Percentiles rank a stretch among this genome's conserved stretches.
These are phyloP conservation scores for Gyrodon lividus DNA, from an alignment of 768 basidiomycete genomes.

Conservation along the genomic window DNA sequence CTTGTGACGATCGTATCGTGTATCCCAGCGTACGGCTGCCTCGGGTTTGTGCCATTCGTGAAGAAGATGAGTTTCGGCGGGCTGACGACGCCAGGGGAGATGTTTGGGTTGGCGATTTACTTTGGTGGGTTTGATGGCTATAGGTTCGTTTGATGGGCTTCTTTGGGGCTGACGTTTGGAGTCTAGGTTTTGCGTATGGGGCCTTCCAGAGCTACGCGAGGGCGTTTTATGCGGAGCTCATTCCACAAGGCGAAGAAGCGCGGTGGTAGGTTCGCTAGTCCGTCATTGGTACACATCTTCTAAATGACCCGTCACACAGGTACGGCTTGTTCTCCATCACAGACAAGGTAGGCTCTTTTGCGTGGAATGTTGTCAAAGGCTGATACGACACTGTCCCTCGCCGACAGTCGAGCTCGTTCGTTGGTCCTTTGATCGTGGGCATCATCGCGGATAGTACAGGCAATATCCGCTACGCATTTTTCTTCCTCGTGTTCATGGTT, in stretches of 20 bases:
- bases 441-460: slow-evolving; percentile 85
- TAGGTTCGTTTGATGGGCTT: background rate
- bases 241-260: slow-evolving; percentile 87
- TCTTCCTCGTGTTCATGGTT: slow-evolving; percentile 82
- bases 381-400: slow-evolving; percentile 2
- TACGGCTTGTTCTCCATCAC: slow-evolving; percentile 88
- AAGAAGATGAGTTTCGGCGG: slow-evolving; percentile 59
- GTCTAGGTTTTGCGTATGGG: slow-evolving; percentile 71
- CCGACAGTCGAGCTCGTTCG: slow-evolving; percentile 80
- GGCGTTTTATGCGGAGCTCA: slow-evolving; percentile 81
- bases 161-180: background rate
- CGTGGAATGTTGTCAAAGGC: background rate
- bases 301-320: slow-evolving; percentile 24
- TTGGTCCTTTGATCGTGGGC: slow-evolving; percentile 88
- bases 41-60: slow-evolving; percentile 68
- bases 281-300: background rate
- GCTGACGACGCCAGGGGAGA: slow-evolving; percentile 75
- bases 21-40: slow-evolving; percentile 79
- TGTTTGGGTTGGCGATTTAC: slow-evolving; percentile 79
- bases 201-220: slow-evolving; percentile 91
- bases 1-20: slow-evolving; percentile 65
- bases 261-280: slow-evolving; percentile 57
- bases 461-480: slow-evolving; percentile 89
- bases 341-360: slow-evolving; percentile 58
- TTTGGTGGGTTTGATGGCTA: slow-evolving; percentile 57